Evolutionary conservation across 2,329 filamentous ascomycete genomes (phyloP), one percentile per base, ranked within the genome.

Genomic region (Venturia pyrina): DNA sequence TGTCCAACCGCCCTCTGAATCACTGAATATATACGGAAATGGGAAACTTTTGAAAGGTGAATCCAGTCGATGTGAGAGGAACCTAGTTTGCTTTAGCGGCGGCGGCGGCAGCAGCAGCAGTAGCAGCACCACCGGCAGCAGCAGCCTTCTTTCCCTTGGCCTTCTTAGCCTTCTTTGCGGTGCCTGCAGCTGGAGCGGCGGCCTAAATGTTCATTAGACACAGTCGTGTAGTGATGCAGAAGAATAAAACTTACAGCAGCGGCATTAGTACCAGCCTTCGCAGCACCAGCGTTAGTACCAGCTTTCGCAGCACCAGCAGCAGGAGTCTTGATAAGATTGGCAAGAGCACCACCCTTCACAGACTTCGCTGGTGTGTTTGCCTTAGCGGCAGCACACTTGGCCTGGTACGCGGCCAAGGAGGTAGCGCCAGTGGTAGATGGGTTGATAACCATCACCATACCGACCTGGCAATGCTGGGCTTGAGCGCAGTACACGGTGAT

Each of bases 401-500:
- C 32, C 48, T 63, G 44, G 61, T 66, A 66, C 15, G 65, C 65
- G 13, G 44, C 60, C 13, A 66, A 60, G 3, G 65, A 66, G 10
- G 59, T 66, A 13, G 65, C 19, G 5, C 65, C 65, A 40, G 53
- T 56, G 7, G 28, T 19, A 41, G 40, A 19, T 46, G 43, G 28
- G 24, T 44, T 64, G 28, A 64, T 62, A 1, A 64, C 37, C 24
- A 37, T 62, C 4, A 46, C 60, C 65, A 48, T 41, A 28, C 64
- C 75, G 48, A 46, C 65, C 67, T 76, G 73, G 71, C 76, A 78
- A 67, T 78, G 76, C 69, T 69, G 65, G 62, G 69, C 74, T 65
- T 75, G 75, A n/a, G 73, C 71, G 72, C 76, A 78, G 72, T 78
- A 78, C 71, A 75, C 75, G 73, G 75, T 76, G 67, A 76, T 69